These are phyloP conservation scores for Solanum appendiculatum DNA, from an alignment of 257 asterid genomes.

Conservation along the genomic window DNA sequence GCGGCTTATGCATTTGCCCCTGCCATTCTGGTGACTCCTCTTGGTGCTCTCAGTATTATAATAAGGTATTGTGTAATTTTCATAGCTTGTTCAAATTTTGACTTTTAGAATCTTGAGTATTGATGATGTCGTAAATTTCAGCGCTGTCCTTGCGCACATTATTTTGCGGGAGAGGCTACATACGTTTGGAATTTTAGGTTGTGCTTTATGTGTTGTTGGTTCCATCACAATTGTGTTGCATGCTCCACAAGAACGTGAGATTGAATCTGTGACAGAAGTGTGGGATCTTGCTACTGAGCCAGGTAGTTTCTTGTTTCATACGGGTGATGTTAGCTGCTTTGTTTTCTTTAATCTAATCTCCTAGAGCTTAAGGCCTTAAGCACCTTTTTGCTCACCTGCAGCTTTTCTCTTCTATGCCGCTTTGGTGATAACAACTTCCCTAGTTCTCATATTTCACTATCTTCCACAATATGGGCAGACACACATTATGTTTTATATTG, in stretches of 20 bases:
- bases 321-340: background rate
- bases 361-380: constrained; percentile 1
- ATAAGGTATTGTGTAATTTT: constrained; percentile 59
- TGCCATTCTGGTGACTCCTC: constrained; percentile 96
- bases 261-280: constrained; percentile 87
- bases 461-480: constrained; percentile 76
- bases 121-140: constrained; percentile 36
- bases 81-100: constrained; percentile 4
- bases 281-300: constrained; percentile 98
- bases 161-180: constrained; percentile 81
- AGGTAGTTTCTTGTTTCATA: constrained; percentile 30
- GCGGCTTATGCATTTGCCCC: constrained; percentile 99
- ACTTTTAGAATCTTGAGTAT: constrained; percentile 12
- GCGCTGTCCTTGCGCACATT: constrained; percentile 91
- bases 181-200: constrained; percentile 88
- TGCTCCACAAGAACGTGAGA: constrained; percentile 95
- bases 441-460: constrained; percentile 45
- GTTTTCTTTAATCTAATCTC: background rate
- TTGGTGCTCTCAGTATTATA: constrained; percentile 96
- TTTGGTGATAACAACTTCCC: constrained; percentile 37
- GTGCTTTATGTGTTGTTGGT: constrained; percentile 95
- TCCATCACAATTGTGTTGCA: constrained; percentile 91
- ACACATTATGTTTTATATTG: constrained; percentile 62
- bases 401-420: constrained; percentile 59
- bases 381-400: constrained; percentile 25